phyloP scores from a whole-genome alignment of 2,329 filamentous ascomycete species.

The Escovopsis sp. region DNA sequence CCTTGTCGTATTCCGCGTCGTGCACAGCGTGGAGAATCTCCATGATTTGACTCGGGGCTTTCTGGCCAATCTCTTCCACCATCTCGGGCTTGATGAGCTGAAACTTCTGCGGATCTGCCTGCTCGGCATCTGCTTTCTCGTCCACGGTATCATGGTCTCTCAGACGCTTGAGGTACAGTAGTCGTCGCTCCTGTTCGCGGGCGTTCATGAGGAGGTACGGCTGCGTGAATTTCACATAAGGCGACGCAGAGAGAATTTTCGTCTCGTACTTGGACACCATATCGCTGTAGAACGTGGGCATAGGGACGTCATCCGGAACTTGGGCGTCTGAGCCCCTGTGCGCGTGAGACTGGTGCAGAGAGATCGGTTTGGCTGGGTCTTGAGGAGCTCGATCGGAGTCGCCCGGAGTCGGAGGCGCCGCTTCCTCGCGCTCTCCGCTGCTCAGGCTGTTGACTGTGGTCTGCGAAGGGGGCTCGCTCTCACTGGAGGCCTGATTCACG shows the following conservation, averaged over 20 bases:
- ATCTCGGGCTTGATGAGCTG: conserved; percentile 89
- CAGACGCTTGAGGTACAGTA: conserved; percentile 68
- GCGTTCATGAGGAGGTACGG: conserved; percentile 87
- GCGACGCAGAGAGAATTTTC: conserved; percentile 84
- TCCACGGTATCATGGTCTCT: conserved; percentile 58
- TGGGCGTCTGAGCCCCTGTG: conserved; percentile 34
- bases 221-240: conserved; percentile 89
- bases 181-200: conserved; percentile 72
- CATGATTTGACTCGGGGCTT: conserved; percentile 72
- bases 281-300: conserved; percentile 87
- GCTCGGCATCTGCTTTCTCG: conserved; percentile 42
- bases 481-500: conserved; percentile 20
- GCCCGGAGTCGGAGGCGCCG: conserved; percentile 9
- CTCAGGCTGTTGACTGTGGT: conserved; percentile 15
- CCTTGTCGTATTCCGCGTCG: conserved; percentile 92
- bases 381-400: conserved; percentile 10
- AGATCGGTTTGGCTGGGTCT: conserved; percentile 15
- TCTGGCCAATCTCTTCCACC: conserved; percentile 71
- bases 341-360: conserved; percentile 28
- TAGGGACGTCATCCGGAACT: conserved; percentile 62
- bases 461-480: conserved; percentile 23
- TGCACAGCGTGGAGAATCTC: conserved; percentile 91
- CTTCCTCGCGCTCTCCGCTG: conserved; percentile 13
- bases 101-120: conserved; percentile 55
- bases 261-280: conserved; percentile 89